A percentile compares a stretch with the other conserved stretches of the same genome.
phyloP scores from a whole-genome alignment of 495 filamentous ascomycete species.

The Talaromyces adpressus region DNA sequence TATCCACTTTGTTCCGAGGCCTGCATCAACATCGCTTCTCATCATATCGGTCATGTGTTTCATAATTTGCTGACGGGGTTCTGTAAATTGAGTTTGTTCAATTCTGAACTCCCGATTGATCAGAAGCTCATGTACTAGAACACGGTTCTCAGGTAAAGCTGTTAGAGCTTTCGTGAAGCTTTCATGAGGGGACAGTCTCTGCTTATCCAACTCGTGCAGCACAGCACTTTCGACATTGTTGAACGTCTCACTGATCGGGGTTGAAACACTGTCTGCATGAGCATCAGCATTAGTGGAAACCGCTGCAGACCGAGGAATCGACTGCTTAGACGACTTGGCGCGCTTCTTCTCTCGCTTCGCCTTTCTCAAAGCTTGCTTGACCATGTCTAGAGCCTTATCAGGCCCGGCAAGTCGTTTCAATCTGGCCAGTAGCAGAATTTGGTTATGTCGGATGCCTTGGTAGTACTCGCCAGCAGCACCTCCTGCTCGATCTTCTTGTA shows the following conservation, averaged over 20 bases:
- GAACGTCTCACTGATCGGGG: conserved; percentile 37
- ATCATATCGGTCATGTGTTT: conserved; percentile 69
- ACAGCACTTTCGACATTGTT: conserved; percentile 31
- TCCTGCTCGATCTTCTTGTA: conserved; percentile 83
- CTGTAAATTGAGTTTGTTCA: conserved; percentile 43
- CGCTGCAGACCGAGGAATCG: conserved; percentile 48
- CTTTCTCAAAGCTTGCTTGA: conserved; percentile 74
- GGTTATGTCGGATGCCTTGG: conserved; percentile 89
- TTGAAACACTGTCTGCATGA: conserved; percentile 34
- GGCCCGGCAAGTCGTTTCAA: conserved; percentile 85
- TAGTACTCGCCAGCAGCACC: conserved; percentile 83
- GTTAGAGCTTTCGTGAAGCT: conserved; percentile 49
- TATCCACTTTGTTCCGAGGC: conserved; percentile 67
- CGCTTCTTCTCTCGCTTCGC: conserved; percentile 62
- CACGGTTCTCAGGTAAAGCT: conserved; percentile 73
- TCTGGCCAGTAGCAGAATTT: conserved; percentile 77
- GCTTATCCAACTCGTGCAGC: conserved; percentile 32
- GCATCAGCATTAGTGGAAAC: conserved; percentile 26
- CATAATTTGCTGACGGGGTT: conserved; percentile 45
- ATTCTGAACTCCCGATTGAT: conserved; percentile 79
- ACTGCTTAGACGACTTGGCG: conserved; percentile 44
- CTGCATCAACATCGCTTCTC: conserved; percentile 63
- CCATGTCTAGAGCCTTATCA: conserved; percentile 73
- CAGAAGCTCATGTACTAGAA: conserved; percentile 83
- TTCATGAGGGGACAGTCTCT: conserved; percentile 31